phyloP scores from a whole-genome alignment of 164 flowering plant genomes.

The Platanus orientalis region DNA sequence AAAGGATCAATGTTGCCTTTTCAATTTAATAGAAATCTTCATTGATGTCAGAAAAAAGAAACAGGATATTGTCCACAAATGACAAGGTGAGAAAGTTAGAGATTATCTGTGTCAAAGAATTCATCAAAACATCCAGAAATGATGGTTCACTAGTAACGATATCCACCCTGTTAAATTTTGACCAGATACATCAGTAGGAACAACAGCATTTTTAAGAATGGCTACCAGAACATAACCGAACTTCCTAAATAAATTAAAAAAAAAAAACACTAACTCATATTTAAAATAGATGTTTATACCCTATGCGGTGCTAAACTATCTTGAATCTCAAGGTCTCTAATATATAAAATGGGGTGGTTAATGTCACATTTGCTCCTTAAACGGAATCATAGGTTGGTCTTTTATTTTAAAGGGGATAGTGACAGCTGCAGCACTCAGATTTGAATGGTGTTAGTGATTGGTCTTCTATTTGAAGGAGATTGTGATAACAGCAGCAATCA shows the following conservation, averaged over 20 bases:
- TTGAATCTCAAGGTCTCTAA: slow-evolving; percentile 90
- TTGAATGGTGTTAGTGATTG: too few relatives aligned
- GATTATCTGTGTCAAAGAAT: slow-evolving; percentile 87
- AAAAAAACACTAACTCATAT: too few relatives aligned
- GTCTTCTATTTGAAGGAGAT: too few relatives aligned
- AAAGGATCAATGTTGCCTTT: too few relatives aligned
- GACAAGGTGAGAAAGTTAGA: slow-evolving; percentile 36
- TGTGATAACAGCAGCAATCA: too few relatives aligned
- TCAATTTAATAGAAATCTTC: neutral
- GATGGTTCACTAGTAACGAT: slow-evolving; percentile 73
- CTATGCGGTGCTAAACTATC: slow-evolving; percentile 84
- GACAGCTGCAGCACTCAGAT: too few relatives aligned
- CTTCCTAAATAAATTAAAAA: too few relatives aligned
- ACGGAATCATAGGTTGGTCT: too few relatives aligned
- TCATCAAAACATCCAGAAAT: slow-evolving; percentile 69
- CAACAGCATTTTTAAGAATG: neutral
- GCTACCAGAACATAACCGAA: neutral
- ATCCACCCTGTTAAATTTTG: slow-evolving; percentile 60
- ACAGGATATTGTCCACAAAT: neutral
- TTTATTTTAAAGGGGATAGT: too few relatives aligned
- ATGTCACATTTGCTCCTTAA: slow-evolving; percentile 31
- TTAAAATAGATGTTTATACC: slow-evolving; percentile 37
- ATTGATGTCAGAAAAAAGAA: neutral
- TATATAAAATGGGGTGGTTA: slow-evolving; percentile 89
- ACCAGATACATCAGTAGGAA: slow-evolving; percentile 10